Percentiles rank a stretch among this genome's conserved stretches.
These are phyloP conservation scores for Pigoraptor vietnamica DNA, from an alignment of 78 protist species.

Conservation along the genomic window DNA sequence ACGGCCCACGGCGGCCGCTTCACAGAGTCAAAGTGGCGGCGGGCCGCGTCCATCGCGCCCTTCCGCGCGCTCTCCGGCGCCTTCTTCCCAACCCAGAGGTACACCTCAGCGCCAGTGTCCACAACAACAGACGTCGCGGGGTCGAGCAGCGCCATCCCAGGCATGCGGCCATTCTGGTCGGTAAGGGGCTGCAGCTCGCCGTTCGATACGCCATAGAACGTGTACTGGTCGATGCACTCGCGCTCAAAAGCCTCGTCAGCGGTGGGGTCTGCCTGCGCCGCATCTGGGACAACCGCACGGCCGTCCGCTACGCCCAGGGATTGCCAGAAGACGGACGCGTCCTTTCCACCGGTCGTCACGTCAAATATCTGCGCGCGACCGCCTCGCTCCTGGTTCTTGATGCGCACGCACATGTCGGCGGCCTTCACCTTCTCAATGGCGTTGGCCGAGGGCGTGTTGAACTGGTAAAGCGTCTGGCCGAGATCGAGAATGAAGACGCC, in stretches of 20 bases:
- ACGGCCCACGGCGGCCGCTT: neutral
- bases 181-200: neutral
- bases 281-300: neutral
- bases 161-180: neutral
- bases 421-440: neutral
- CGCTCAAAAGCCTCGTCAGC: neutral
- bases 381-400: neutral
- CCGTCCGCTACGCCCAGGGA: neutral
- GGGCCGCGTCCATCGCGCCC: neutral
- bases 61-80: neutral
- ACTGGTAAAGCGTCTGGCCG: conserved; percentile 13
- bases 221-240: neutral
- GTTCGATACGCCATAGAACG: neutral
- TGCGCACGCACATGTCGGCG: neutral
- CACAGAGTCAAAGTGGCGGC: neutral
- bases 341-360: neutral
- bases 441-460: neutral
- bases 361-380: neutral
- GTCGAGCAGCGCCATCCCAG: neutral
- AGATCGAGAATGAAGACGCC: conserved; percentile 39
- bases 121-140: neutral
- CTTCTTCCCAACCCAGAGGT: neutral
- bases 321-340: neutral
- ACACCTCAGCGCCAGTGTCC: neutral
- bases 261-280: neutral